Percentiles rank a stretch among this genome's conserved stretches.
Conservation (phyloP, 495 filamentous ascomycete genomes). For the Trichocladium antarcticum region DNA sequence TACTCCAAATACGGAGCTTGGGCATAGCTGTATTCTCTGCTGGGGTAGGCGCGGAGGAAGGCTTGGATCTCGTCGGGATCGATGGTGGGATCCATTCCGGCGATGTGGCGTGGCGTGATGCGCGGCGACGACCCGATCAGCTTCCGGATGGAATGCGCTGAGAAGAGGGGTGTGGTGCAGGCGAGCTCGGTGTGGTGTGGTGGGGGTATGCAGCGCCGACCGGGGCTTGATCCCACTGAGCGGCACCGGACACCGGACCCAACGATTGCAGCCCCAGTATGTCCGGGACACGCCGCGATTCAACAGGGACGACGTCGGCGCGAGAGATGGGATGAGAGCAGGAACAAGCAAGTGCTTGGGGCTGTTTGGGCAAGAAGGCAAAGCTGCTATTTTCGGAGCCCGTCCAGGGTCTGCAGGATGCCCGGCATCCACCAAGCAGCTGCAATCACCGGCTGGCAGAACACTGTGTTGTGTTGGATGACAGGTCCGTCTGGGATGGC, state of each 20-base stretch:
- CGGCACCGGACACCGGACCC: background rate
- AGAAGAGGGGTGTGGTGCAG: background rate
- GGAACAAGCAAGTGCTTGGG: no score
- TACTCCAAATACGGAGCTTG: background rate
- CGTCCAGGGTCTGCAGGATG: background rate
- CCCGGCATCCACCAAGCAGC: background rate
- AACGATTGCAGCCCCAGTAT: background rate
- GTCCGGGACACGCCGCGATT: background rate
- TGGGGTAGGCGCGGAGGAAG: background rate
- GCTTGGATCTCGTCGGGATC: constrained; percentile 4
- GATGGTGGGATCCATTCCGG: background rate
- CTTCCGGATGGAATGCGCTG: background rate
- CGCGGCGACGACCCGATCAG: no score
- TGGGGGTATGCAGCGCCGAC: background rate
- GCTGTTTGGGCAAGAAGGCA: no score
- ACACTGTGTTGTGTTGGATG: no score
- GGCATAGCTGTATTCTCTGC: background rate
- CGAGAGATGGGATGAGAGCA: background rate
- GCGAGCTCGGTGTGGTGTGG: background rate
- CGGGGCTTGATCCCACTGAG: background rate
- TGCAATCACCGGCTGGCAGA: no score
- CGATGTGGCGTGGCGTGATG: background rate
- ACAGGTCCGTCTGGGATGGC: no score
- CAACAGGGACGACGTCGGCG: background rate
- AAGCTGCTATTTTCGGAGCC: background rate